Percentiles rank a stretch among this genome's conserved stretches.
Evolutionary conservation across 2,329 filamentous ascomycete genomes (phyloP).

Genomic region (Dothistroma septosporum): DNA sequence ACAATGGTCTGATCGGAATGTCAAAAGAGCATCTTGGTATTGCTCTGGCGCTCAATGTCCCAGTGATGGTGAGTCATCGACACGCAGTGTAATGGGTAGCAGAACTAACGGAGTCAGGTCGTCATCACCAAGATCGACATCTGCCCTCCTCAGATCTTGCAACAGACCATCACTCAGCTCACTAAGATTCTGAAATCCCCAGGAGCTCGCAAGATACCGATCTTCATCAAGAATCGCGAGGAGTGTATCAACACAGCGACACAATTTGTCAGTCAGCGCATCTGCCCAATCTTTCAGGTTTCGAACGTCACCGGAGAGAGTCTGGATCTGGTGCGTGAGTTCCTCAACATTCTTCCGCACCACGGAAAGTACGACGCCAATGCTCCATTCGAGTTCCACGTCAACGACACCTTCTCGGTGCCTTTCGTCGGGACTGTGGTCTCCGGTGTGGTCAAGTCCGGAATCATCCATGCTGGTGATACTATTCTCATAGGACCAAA

Average conservation of each 20-base stretch:
- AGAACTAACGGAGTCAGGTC: constrained; percentile 38
- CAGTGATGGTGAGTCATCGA: constrained; percentile 70
- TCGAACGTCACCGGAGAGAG: constrained; percentile 95
- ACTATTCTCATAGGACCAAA: constrained; percentile 85
- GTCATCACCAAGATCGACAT: constrained; percentile 99
- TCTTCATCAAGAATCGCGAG: constrained; percentile 87
- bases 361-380: constrained; percentile 87
- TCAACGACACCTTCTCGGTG: constrained; percentile 97
- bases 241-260: constrained; percentile 93
- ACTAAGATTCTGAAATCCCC: constrained; percentile 91
- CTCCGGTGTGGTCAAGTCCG: constrained; percentile 79
- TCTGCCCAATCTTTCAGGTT: constrained; percentile 96
- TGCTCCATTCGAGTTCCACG: constrained; percentile 86
- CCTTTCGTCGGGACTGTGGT: constrained; percentile 96
- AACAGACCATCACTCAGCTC: constrained; percentile 88
- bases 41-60: constrained; percentile 88
- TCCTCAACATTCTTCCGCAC: constrained; percentile 91
- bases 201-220: constrained; percentile 88
- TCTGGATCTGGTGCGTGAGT: constrained; percentile 83
- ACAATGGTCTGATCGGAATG: constrained; percentile 96
- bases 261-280: constrained; percentile 90
- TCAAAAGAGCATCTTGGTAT: constrained; percentile 91
- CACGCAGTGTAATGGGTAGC: constrained; percentile 84
- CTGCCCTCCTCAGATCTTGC: constrained; percentile 88
- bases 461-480: constrained; percentile 87